phyloP scores from a whole-genome alignment of 306 rosid genomes.

The Herpetospermum pedunculosum region DNA sequence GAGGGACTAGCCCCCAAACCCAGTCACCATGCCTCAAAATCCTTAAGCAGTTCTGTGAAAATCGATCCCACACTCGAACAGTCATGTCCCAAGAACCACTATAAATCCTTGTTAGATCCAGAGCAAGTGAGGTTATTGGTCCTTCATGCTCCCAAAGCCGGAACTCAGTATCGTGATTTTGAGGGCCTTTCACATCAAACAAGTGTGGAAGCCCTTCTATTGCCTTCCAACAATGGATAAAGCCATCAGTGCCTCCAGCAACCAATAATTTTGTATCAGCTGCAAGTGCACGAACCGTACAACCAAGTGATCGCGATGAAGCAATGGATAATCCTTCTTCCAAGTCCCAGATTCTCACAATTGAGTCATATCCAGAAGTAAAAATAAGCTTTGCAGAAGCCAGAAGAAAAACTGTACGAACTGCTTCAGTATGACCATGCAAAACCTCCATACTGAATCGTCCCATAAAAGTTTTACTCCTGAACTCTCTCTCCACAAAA shows the following conservation, averaged over 20 bases:
- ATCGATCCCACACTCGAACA: slow-evolving; percentile 84
- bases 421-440: slow-evolving; percentile 82
- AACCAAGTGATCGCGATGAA: slow-evolving; percentile 66
- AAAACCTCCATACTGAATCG: slow-evolving; percentile 63
- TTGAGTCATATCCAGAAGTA: slow-evolving; percentile 83
- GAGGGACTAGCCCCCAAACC: slow-evolving; percentile 85
- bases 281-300: slow-evolving; percentile 83
- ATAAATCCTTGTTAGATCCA: slow-evolving; percentile 75
- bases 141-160: slow-evolving; percentile 95
- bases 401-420: slow-evolving; percentile 69
- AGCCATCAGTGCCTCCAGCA: slow-evolving; percentile 86
- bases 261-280: slow-evolving; percentile 58
- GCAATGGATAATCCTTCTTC: slow-evolving; percentile 75
- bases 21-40: slow-evolving; percentile 86
- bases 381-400: slow-evolving; percentile 72
- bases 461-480: slow-evolving; percentile 91
- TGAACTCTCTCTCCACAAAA: slow-evolving; percentile 84
- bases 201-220: slow-evolving; percentile 57
- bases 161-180: slow-evolving; percentile 38
- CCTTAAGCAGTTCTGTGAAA: slow-evolving; percentile 37
- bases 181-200: slow-evolving; percentile 60
- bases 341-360: slow-evolving; percentile 84
- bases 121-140: slow-evolving; percentile 76
- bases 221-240: slow-evolving; percentile 88
- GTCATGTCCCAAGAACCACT: slow-evolving; percentile 98